Percentiles rank a stretch among this genome's conserved stretches.
Evolutionary conservation across 345 rosid genomes (phyloP).

Genomic region (Citrus australasica): DNA sequence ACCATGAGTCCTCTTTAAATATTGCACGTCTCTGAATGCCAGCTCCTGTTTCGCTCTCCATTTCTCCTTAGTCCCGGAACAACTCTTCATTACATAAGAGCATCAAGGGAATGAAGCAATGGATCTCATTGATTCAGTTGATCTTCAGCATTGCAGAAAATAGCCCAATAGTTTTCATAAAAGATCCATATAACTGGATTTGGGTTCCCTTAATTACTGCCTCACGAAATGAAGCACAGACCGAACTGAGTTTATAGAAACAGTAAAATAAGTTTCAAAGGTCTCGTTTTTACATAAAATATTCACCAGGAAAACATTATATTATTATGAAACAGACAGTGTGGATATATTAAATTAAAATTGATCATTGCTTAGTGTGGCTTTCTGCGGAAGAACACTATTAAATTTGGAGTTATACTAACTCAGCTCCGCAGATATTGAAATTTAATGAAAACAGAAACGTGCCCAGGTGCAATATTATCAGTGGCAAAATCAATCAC

Average conservation of each 20-base stretch:
- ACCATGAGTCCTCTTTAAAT: slow-evolving; percentile 62
- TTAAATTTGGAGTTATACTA: not conserved
- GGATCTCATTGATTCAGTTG: not conserved
- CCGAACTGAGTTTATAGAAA: too few species aligned
- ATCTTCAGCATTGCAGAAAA: slow-evolving; percentile 13
- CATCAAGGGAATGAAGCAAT: not conserved
- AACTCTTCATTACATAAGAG: slow-evolving; percentile 46
- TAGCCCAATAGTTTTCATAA: not conserved
- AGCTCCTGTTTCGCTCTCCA: slow-evolving; percentile 53
- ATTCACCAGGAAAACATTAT: too few species aligned
- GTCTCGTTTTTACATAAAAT: too few species aligned
- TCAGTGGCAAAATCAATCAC: not conserved
- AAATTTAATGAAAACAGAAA: not conserved
- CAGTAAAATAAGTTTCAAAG: too few species aligned
- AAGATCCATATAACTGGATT: not conserved
- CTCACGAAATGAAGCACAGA: too few species aligned
- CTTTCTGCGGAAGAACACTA: not conserved
- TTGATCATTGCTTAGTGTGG: not conserved
- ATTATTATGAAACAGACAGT: not conserved
- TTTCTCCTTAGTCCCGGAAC: slow-evolving; percentile 31
- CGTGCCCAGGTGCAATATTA: not conserved
- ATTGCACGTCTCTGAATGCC: slow-evolving; percentile 29
- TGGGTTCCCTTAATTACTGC: too few species aligned
- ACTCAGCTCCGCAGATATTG: not conserved
- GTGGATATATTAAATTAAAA: not conserved